Evolutionary conservation across 2,329 filamentous ascomycete genomes (phyloP), one percentile per base, ranked within the genome.

Genomic region (Leptographium galeiforme): DNA sequence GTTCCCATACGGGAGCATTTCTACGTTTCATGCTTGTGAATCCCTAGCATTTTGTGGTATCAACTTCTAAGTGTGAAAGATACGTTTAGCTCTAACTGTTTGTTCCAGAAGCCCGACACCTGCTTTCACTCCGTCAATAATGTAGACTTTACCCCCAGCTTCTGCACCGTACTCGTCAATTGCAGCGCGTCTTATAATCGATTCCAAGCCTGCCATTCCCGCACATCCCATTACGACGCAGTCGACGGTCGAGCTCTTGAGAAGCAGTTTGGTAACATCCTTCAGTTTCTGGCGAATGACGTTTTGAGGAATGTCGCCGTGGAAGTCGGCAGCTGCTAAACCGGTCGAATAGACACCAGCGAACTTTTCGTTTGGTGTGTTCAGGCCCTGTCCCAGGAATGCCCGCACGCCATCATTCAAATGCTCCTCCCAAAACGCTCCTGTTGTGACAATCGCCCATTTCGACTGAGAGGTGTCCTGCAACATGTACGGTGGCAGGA

Each of bases 371-470:
- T 68, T 72, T 6, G 25, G 58, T 0, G 63, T 64, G 2, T 63
- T 63, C 0, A 60, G 60, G 0, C 66, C 62, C 6, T 69, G 64
- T 0, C 84, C 86, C 0, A 95, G 67, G 57, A 87, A 83, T 0
- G 68, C 65, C 2, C 69, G 69, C 0, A 93, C 84, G 0, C 85
- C 89, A 0, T 76, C 69, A 0, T 70, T 72, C 13, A 96, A 71
- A 39, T 93, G 82, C 0, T 72, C 66, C 62, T 91, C 85, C 91
- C 90, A 96, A 58, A 85, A 86, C 54, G 79, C 79, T 0, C 89
- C 90, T 0, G 91, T 96, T 6, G 85, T 91, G 6, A 97, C 84
- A 57, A 97, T 93, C 2, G 89, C 91, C 73, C 93, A 96, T 48
- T 58, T 79, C 67, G 53, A 60, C 1, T 57, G 55, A 1, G 59